Evolutionary conservation across 805 yeast species (phyloP), one percentile per base, ranked within the genome.

Genomic region (Pichia eremophila): DNA sequence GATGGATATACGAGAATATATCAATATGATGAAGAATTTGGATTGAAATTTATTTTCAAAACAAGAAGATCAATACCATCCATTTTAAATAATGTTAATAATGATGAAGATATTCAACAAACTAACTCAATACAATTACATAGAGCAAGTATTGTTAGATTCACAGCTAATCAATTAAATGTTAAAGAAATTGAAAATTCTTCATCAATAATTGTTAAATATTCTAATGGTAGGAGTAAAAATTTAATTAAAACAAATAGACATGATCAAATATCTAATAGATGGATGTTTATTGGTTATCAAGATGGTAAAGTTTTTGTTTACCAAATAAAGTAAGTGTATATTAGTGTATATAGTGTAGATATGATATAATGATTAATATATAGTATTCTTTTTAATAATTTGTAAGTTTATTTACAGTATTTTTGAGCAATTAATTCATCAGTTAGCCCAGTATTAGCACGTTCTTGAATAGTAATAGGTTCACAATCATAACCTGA

Each of bases 1-100:
- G 76, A 65, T 71, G 87, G 68, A 4, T 63, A 53, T 29, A 54
- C 68, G 2, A 63, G 73, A 40, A 60, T 71, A 40, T 73, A 63
- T 53, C 45, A 53, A 12, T 53, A 52, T 40, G 55, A 53, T 38
- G 46, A 54, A 14, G 39, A 45, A 10, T 28, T 38, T 5, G 39
- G 46, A 15, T 44, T 62, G 12, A 54, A 53, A 25, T 58, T 57
- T 40, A 42, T 46, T 36, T 58, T 57, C 39, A 66, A 67, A 43
- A 48, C 58, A 36, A 59, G 48, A 31, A 58, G 53, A 35, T 43
- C 46, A 40, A 45, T 55, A 11, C 66, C 69, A 2, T 56, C 66
- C 4, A 56, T 64, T 8, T 39, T 56, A 1, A 43, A 31, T 22
- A 46, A 51, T 17, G 42, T 41, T 27, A 49, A 43, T 28, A 10